Evolutionary conservation across 2,329 filamentous ascomycete genomes (phyloP), one percentile per base, ranked within the genome.

Genomic region (Diplocarpon mali): DNA sequence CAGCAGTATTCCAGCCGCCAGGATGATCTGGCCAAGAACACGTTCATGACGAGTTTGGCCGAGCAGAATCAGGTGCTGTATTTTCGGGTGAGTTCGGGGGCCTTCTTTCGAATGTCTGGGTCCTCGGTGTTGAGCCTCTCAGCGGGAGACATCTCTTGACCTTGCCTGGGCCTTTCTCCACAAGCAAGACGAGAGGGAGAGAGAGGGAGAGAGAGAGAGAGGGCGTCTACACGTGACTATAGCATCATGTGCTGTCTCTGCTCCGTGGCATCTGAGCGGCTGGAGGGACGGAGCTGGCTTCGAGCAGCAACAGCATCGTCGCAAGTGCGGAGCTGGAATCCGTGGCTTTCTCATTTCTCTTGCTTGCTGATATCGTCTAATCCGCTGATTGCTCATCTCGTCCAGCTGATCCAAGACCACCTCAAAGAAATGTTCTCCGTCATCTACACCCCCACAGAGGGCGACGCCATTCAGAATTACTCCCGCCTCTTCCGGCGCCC

Each of bases 361-460:
- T 24, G 8, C 34, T 35, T 11, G 11, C 8, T 29, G 13, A 10
- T 24, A 24, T 30, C 29, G 11, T 12, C 3, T 32, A 32, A 32
- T 9, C 30, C 9, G 11, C 30, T 32, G 47, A 24, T 24, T 7
- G 7, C 20, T 55, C 38, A 52, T 40, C 20, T 7, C 17, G 10
- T 38, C 1, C 39, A 86, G 75, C 71, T 93, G 9, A 70, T 92
- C 7, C 73, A 85, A 60, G 77, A 84, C 4, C 81, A 94, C 56
- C 65, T 94, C 15, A 80, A 84, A 51, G 86, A 94, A 59, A 92
- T 94, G 84, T 89, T 93, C 58, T 78, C 81, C 34, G 69, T 94
- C n/a, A 85, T 94, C 24, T 95, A 94, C 59, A 94, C 88, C 0
- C 88, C 88, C 0, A 94, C 88, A 0, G 87, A 94, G 64, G 86